Conservation (phyloP, 192 early-diverging fungal species). For the Phycomyces nitens region DNA sequence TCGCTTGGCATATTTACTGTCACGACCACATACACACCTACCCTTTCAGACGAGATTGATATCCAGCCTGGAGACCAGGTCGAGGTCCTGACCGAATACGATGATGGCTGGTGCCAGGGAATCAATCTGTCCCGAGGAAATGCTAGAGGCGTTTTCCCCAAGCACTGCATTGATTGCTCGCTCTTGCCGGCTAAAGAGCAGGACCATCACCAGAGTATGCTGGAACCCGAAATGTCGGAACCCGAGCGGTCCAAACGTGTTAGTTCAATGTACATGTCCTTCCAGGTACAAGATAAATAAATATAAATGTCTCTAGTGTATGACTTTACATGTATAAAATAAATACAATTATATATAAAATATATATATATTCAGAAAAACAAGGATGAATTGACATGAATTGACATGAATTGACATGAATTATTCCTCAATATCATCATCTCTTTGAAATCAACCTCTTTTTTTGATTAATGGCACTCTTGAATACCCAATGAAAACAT, state of each 20-base stretch:
- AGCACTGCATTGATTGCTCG: constrained; percentile 44
- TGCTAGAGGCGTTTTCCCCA: constrained; percentile 54
- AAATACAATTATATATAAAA: too few relatives aligned
- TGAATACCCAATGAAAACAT: too few relatives aligned
- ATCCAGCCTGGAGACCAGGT: constrained; percentile 54
- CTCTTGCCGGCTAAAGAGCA: neutral
- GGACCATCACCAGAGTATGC: neutral
- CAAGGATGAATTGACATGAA: too few relatives aligned
- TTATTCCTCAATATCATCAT: too few relatives aligned
- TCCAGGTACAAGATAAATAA: neutral
- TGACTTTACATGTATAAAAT: too few relatives aligned
- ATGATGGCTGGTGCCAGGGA: constrained; percentile 61
- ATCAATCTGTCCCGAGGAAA: constrained; percentile 48
- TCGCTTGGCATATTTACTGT: constrained; percentile 51
- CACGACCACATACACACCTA: constrained; percentile 46
- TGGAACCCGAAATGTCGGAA: neutral
- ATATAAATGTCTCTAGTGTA: too few relatives aligned
- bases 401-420: too few relatives aligned
- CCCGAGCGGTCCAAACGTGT: constrained; percentile 10
- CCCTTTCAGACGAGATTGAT: constrained; percentile 54
- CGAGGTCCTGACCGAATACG: constrained; percentile 51
- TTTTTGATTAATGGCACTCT: too few relatives aligned
- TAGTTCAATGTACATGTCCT: constrained; percentile 22
- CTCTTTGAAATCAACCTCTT: too few relatives aligned
- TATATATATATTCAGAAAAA: too few relatives aligned